phyloP scores from a whole-genome alignment of 495 filamentous ascomycete genomes.

The Penicillium angulare region DNA sequence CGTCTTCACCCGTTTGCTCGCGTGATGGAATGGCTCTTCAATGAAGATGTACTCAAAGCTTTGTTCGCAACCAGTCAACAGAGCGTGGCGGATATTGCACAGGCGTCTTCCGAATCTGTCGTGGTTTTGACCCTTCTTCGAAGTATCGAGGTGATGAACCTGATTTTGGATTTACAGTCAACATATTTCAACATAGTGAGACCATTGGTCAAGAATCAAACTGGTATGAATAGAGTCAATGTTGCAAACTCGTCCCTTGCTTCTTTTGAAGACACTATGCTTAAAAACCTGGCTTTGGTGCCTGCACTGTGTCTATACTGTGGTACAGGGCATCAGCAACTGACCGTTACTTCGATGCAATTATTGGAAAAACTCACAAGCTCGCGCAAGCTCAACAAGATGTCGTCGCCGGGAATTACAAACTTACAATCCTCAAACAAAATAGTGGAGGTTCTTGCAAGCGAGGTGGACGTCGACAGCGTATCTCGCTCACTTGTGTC shows the following conservation, averaged over 20 bases:
- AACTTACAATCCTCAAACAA: slow-evolving; percentile 66
- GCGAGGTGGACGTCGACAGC: slow-evolving; percentile 64
- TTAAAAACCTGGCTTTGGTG: slow-evolving; percentile 73
- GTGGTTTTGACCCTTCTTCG: slow-evolving; percentile 69
- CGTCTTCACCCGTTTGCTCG: slow-evolving; percentile 86
- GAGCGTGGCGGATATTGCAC: slow-evolving; percentile 63
- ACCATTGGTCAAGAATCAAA: slow-evolving; percentile 64
- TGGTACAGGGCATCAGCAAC: slow-evolving; percentile 70
- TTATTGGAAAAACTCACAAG: slow-evolving; percentile 82
- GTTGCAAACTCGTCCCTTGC: slow-evolving; percentile 71
- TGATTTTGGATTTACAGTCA: slow-evolving; percentile 79
- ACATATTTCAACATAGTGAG: slow-evolving; percentile 88
- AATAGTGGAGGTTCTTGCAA: slow-evolving; percentile 74
- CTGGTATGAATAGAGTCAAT: slow-evolving; percentile 38
- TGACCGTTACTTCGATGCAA: slow-evolving; percentile 73
- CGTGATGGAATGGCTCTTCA: slow-evolving; percentile 97
- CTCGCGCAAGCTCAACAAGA: slow-evolving; percentile 69
- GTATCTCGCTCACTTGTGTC: slow-evolving; percentile 64
- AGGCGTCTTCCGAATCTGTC: slow-evolving; percentile 67
- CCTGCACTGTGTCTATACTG: slow-evolving; percentile 80
- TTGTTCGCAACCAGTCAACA: slow-evolving; percentile 76
- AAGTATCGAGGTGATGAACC: slow-evolving; percentile 75
- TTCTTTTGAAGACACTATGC: slow-evolving; percentile 88
- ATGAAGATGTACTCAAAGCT: slow-evolving; percentile 77
- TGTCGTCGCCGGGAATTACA: slow-evolving; percentile 38